phyloP scores from a whole-genome alignment of 2,329 filamentous ascomycete species.

The Hymenotorrendiella dingleyae region DNA sequence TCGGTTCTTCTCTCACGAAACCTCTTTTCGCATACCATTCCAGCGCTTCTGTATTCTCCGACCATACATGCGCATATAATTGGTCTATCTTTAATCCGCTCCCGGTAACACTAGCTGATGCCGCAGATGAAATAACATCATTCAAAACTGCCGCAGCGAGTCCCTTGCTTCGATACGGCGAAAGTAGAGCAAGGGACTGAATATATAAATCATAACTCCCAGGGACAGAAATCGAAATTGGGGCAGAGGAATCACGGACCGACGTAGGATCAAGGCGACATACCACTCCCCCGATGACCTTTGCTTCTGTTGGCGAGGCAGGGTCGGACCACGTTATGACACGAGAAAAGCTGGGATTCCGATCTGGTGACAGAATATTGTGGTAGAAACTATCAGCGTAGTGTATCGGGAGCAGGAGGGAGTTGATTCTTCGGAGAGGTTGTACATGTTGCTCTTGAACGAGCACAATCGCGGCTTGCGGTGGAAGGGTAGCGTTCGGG shows the following conservation, averaged over 20 bases:
- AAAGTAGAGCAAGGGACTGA: constrained; percentile 56
- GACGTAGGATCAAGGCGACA: constrained; percentile 51
- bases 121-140: constrained; percentile 27
- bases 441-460: constrained; percentile 47
- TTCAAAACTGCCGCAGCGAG: constrained; percentile 51
- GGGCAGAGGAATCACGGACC: constrained; percentile 11
- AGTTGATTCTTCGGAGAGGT: constrained; percentile 57
- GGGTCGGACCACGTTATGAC: constrained; percentile 52
- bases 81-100: constrained; percentile 30
- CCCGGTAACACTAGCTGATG: constrained; percentile 6
- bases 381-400: constrained; percentile 62
- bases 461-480: constrained; percentile 46
- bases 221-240: constrained; percentile 11
- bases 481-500: constrained; percentile 28
- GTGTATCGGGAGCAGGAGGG: constrained; percentile 56
- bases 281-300: constrained; percentile 56
- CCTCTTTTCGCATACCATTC: constrained; percentile 56
- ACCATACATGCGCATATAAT: constrained; percentile 64
- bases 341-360: constrained; percentile 49
- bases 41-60: constrained; percentile 56
- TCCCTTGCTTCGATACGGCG: constrained; percentile 56
- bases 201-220: constrained; percentile 52
- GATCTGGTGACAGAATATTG: constrained; percentile 43
- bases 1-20: constrained; percentile 42
- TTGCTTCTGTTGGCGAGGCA: constrained; percentile 31